Conservation (phyloP, 805 yeast species). For the Wickerhamomyces subpelliculosus region DNA sequence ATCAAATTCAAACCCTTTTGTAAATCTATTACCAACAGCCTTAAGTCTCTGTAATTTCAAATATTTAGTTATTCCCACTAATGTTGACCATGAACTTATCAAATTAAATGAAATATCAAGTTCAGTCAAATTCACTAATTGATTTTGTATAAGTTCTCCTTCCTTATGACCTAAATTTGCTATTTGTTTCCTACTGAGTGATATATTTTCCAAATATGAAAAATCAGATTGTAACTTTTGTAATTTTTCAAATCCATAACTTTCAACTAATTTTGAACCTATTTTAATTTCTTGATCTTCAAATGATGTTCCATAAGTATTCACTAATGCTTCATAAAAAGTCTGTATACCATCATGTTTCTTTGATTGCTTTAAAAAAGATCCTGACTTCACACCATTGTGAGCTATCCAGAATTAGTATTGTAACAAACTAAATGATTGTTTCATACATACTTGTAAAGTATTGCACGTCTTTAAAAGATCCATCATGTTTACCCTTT, state of each 20-base stretch:
- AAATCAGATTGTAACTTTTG: slow-evolving; percentile 42
- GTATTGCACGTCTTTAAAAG: slow-evolving; percentile 43
- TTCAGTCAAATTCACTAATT: slow-evolving; percentile 28
- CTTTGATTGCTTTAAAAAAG: slow-evolving; percentile 49
- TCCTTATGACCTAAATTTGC: slow-evolving; percentile 7
- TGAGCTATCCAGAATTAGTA: not conserved
- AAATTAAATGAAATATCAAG: slow-evolving; percentile 61
- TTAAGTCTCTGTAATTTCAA: slow-evolving; percentile 35
- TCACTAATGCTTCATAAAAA: slow-evolving; percentile 44
- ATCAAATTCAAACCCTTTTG: not conserved
- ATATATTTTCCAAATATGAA: slow-evolving; percentile 35
- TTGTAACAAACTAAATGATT: too few relatives aligned
- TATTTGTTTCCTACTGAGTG: slow-evolving; percentile 41
- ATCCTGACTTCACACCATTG: slow-evolving; percentile 41
- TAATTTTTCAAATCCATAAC: slow-evolving; percentile 58
- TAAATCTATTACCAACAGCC: slow-evolving; percentile 49
- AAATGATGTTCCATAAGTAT: slow-evolving; percentile 37
- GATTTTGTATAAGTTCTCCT: not conserved
- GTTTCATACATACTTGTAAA: slow-evolving; percentile 35
- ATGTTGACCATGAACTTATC: slow-evolving; percentile 31
- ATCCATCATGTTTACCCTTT: slow-evolving; percentile 73
- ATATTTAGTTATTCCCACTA: slow-evolving; percentile 30
- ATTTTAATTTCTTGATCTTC: slow-evolving; percentile 31
- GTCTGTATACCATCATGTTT: slow-evolving; percentile 23
- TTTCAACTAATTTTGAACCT: slow-evolving; percentile 53